Percentiles rank a stretch among this genome's conserved stretches.
phyloP scores from a whole-genome alignment of 352 stramenopile genomes.

The Globisporangium uncinulatum region DNA sequence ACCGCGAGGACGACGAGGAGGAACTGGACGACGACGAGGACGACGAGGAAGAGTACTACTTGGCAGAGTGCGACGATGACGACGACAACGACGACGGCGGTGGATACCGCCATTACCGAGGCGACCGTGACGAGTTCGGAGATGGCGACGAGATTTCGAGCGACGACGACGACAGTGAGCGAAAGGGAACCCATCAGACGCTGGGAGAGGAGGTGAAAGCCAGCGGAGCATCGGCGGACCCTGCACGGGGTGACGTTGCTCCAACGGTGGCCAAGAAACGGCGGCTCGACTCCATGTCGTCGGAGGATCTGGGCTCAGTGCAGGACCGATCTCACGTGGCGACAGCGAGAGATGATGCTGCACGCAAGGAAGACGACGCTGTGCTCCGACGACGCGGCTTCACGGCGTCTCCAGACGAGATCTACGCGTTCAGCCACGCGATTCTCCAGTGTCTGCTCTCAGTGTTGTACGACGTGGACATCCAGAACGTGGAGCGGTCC shows the following conservation, averaged over 20 bases:
- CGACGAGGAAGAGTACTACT: conserved; percentile 42
- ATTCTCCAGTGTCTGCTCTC: conserved; percentile 42
- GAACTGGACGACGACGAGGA: conserved; percentile 48
- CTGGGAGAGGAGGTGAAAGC: not conserved
- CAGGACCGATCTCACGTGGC: not conserved
- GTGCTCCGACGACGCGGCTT: conserved; percentile 17
- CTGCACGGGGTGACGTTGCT: no score
- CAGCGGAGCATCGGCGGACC: not conserved
- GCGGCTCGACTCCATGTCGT: conserved; percentile 25
- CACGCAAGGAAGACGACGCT: conserved; percentile 10
- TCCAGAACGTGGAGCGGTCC: conserved; percentile 60
- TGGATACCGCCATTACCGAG: conserved; percentile 23
- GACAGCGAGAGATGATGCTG: not conserved
- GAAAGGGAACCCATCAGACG: conserved; percentile 2
- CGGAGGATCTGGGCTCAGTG: conserved; percentile 10
- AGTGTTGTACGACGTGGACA: conserved; percentile 49
- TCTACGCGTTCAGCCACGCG: conserved; percentile 41
- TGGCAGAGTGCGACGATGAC: conserved; percentile 56
- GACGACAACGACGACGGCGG: conserved; percentile 24
- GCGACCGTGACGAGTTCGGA: conserved; percentile 13
- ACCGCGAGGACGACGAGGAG: conserved; percentile 47
- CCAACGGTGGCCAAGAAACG: conserved; percentile 17
- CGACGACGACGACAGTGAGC: conserved; percentile 24
- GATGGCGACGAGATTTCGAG: conserved; percentile 29
- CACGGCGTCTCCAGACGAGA: conserved; percentile 26